Conservation (phyloP, 768 basidiomycete species). For the Termitomyces sp. region DNA sequence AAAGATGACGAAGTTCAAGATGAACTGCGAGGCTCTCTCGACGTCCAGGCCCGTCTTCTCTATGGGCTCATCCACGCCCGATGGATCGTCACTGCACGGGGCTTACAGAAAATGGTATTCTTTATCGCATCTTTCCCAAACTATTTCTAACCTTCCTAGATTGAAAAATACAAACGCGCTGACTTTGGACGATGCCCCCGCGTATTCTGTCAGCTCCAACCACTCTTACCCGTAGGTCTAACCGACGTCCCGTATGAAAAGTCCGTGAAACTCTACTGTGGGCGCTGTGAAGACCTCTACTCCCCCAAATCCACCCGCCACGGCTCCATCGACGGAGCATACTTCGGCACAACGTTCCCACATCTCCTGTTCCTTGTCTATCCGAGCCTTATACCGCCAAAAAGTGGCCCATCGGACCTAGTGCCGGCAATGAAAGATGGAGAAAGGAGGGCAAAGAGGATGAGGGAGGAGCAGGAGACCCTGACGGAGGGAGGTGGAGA, state of each 20-base stretch:
- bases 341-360: conserved; percentile 97
- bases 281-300: conserved; percentile 97
- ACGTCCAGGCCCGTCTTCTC: conserved; percentile 87
- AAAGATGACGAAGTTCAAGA: conserved; percentile 93
- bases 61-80: conserved; percentile 97
- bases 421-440: conserved; percentile 19
- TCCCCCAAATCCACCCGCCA: conserved; percentile 96
- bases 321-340: conserved; percentile 96
- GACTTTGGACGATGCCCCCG: conserved; percentile 99
- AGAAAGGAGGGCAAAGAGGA: conserved; percentile 29
- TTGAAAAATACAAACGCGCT: conserved; percentile 97
- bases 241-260: conserved; percentile 98
- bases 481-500: conserved; percentile 57
- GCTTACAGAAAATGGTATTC: conserved; percentile 88
- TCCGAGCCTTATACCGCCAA: conserved; percentile 85
- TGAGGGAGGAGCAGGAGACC: conserved; percentile 51
- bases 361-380: conserved; percentile 97
- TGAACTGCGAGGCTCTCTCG: conserved; percentile 84
- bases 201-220: conserved; percentile 90
- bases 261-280: conserved; percentile 98
- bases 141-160: conserved; percentile 29
- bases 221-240: conserved; percentile 93
- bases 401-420: conserved; percentile 44
- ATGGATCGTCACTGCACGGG: conserved; percentile 94
- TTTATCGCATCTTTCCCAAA: background rate